Conservation (phyloP, 306 rosid species). For the Glycine tomentella region DNA sequence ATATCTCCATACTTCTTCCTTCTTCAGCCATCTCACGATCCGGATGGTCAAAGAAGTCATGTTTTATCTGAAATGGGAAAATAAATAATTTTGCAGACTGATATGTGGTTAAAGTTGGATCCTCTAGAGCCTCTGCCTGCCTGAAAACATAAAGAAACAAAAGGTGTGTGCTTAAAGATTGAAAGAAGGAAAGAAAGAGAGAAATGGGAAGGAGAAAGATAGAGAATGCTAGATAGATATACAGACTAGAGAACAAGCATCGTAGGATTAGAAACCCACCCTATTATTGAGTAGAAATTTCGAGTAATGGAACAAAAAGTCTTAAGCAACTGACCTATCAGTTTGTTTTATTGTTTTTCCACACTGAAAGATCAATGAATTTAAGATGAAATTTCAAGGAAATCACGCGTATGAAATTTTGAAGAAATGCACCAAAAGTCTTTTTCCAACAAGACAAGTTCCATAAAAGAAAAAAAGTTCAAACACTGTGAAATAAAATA, state of each 20-base stretch:
- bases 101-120: neutral
- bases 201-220: too few species aligned
- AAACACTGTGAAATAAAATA: too few species aligned
- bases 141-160: too few species aligned
- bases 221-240: too few species aligned
- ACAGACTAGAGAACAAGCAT: neutral
- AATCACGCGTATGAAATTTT: neutral
- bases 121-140: too few species aligned
- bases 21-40: neutral
- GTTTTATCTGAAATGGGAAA: neutral
- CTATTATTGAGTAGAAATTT: neutral
- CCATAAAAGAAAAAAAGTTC: too few species aligned
- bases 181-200: too few species aligned
- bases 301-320: neutral
- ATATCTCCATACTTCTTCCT: conserved; percentile 14
- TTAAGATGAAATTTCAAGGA: neutral
- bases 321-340: neutral
- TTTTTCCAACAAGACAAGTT: too few species aligned
- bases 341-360: neutral
- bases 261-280: neutral
- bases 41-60: neutral
- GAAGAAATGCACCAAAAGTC: too few species aligned
- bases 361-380: neutral
- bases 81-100: too few species aligned
- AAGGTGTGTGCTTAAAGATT: too few species aligned